Evolutionary conservation across 2,329 filamentous ascomycete species (phyloP), one percentile per base, ranked within the genome.

Genomic region (Aspergillus spinulosporus): DNA sequence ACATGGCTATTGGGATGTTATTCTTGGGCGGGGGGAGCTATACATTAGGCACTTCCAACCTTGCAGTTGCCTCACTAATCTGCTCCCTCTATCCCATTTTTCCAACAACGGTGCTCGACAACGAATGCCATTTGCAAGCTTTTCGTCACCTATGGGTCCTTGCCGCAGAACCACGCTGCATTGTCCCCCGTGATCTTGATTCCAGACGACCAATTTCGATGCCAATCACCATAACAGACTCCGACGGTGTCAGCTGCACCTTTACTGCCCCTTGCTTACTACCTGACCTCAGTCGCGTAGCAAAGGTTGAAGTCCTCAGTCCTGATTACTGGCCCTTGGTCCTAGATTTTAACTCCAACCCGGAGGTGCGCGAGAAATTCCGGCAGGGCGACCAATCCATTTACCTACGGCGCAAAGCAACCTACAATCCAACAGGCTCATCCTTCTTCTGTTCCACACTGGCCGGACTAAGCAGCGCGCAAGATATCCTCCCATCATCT

Each of bases 111-210:
- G 90, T 97, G 1, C 88, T 96, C 67, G 94, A 99, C 75, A 97
- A 97, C 69, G 88, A 90, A 62, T 92, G 91, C 8, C 94, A 99
- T 67, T 81, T 99, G 4, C 94, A 99, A 76, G 94, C 95, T 3
- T 94, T 99, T 77, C 86, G 95, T 4, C 93, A 99, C 74, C 89
- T 99, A 68, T 99, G 94, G 94, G 93, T 96, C 8, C 81, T 99
- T 3, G 94, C 94, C 1, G 88, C 90, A 0, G 94, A 99, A 67
- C 85, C 91, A 7, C 85, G 95, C 50, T 97, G 93, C 69, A 82
- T 99, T 0, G 85, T 99, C 0, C 84, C 90, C 14, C 89, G 93
- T 59, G 94, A 99, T 64, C 84, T 94, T 2, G 87, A 94, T 57
- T 96, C 90, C 0, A 86, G 88, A 40, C 86, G 91, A 43, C 89